Evolutionary conservation across 495 filamentous ascomycete genomes (phyloP).

Genomic region (Polyplosphaeria fusca): DNA sequence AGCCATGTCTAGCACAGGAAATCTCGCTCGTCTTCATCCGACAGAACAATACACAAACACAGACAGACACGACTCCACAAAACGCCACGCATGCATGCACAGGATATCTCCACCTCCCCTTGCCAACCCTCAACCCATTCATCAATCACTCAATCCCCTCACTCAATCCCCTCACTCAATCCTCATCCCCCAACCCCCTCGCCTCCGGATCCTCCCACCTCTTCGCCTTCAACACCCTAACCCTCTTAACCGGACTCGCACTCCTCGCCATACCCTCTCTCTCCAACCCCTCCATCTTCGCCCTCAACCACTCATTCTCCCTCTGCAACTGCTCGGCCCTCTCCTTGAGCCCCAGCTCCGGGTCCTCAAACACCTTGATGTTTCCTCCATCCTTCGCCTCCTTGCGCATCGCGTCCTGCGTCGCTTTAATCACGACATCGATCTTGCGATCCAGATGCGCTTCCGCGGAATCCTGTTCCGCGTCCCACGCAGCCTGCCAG

Average conservation of each 20-base stretch:
- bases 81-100: too few relatives aligned
- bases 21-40: too few relatives aligned
- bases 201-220: constrained; percentile 38
- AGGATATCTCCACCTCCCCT: too few relatives aligned
- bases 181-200: background rate
- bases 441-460: constrained; percentile 88
- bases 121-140: too few relatives aligned
- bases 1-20: too few relatives aligned
- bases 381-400: background rate
- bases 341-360: constrained; percentile 21
- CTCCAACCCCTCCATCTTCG: constrained; percentile 36
- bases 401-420: constrained; percentile 29
- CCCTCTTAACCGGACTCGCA: constrained; percentile 42
- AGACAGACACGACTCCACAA: too few relatives aligned
- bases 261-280: constrained; percentile 33
- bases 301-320: constrained; percentile 40
- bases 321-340: constrained; percentile 36
- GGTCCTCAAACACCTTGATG: constrained; percentile 34
- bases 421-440: constrained; percentile 67
- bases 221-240: constrained; percentile 43
- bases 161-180: background rate
- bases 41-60: too few relatives aligned
- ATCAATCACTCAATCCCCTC: too few relatives aligned
- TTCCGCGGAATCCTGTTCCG: constrained; percentile 62
- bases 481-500: constrained; percentile 71